Evolutionary conservation across 306 rosid species (phyloP), one percentile per base, ranked within the genome.

Genomic region (Vachellia pachyceras): DNA sequence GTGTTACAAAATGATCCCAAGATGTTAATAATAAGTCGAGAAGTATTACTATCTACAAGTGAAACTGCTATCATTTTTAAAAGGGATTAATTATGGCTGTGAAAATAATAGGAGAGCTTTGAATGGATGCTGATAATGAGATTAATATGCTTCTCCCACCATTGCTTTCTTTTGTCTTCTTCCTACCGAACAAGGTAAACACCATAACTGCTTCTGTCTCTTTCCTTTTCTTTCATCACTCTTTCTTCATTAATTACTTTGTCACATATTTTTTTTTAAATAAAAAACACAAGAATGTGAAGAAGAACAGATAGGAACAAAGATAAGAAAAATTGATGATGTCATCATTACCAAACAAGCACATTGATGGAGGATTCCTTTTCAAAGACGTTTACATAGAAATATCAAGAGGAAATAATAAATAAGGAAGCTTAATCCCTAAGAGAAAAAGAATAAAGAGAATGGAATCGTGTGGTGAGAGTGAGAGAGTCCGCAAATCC

Each of bases 121-220:
- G 35, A 25, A 72, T 50, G 69, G 61, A 57, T n/a, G 64, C 9
- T 57, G 33, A 49, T 52, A 6, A 29, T 35, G 63, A 42, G 44
- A 42, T 66, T 65, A 37, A 50, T 39, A 54, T 83, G 73, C 66
- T 2, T 73, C 33, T 76, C 22, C 49, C 55, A n/a, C 72, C 60
- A 36, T 33, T 68, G 5, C 50, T 35, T 65, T 45, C 13, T 73
- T 3, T 45, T 79, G 80, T 68, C 68, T 57, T 61, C 63, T 68
- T 64, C 78, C 58, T 57, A 44, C 77, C 77, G 5, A 52, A 52
- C 60, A 18, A 52, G 10, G 25, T 18, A n/a, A 50, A 50, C 58
- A 17, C 37, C 22, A 54, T 22, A 25, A 75, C 5, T 57, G 67
- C 40, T 73, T 25, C 9, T 25, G 17, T 66, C 29, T 68, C 17